Base-by-base conservation (phyloP, 163 green algal genomes). In the Chloroidium sp. region DNA sequence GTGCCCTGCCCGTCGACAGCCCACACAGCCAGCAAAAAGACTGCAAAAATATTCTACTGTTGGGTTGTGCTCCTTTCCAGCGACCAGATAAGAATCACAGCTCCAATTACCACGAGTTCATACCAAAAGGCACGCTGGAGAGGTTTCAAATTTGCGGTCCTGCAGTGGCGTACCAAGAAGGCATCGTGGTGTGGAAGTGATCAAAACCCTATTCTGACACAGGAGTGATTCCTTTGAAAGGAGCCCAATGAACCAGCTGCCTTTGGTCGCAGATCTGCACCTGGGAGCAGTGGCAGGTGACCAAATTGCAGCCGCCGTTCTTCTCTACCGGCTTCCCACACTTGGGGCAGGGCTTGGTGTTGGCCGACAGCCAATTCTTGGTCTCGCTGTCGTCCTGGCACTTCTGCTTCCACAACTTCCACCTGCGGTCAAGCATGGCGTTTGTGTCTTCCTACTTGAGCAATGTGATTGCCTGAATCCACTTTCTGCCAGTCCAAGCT, bases 1-100 rank as follows among this genome's bases (percentile, higher is more conserved):
- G 94, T 2, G 84, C 83, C 8, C 78, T 83, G 12, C 93, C 93
- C 2, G 94, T 98, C 36, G 82, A 86, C 4, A 82, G 83, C 58
- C 93, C 93, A 84, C 93, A 98, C 67, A 97, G 88, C 94, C 94
- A 98, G 88, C 93, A 97, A 82, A 97, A 97, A 3, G 89, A 78
- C 89, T 95, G 89, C 84, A 72, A 10, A 72, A 72, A 72, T 59
- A 2, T 36, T 36, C 36, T 36, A 36, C 36, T 36, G 36, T 36
- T 36, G 36, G 36, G 36, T 36, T 36, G 36, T 36, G 36, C 36
- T 36, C 36, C 36, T 36, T 36, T 36, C 36, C 36, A 36, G 36
- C 36, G 36, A 36, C 36, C 36, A 36, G 36, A 36, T 36, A 36
- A 36, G 36, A 36, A 36, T 36, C 36, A 36, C 36, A 36, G 36